phyloP scores from a whole-genome alignment of 768 basidiomycete species.

The Podaxis rugospora region DNA sequence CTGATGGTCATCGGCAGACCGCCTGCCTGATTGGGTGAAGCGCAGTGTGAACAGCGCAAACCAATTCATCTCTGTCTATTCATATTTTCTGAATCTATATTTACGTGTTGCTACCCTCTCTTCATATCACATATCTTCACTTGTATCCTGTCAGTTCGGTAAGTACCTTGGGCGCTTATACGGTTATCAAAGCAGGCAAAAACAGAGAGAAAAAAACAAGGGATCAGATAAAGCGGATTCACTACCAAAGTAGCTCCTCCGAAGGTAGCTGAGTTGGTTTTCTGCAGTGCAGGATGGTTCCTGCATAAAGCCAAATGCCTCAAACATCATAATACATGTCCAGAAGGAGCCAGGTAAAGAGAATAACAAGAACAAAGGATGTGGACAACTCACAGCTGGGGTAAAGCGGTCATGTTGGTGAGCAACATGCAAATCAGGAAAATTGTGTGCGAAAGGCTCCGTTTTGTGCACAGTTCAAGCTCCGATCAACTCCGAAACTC shows the following conservation, averaged over 20 bases:
- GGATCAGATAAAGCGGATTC: constrained; percentile 39
- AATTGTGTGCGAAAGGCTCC: not conserved
- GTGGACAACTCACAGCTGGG: constrained; percentile 23
- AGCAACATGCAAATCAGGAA: not conserved
- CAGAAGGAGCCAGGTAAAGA: constrained; percentile 4
- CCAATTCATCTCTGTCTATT: not conserved
- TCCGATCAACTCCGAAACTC: constrained; percentile 28
- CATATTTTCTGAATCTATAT: not conserved
- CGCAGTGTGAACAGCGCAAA: not conserved
- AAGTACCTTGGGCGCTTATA: not conserved
- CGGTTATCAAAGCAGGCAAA: not conserved
- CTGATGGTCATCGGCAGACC: not conserved
- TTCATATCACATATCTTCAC: not conserved
- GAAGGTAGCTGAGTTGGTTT: constrained; percentile 91
- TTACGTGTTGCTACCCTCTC: not conserved
- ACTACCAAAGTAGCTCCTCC: constrained; percentile 46
- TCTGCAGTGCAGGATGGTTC: constrained; percentile 72
- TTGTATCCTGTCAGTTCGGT: constrained; percentile 4
- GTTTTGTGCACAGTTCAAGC: constrained; percentile 15
- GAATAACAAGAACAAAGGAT: constrained; percentile 3
- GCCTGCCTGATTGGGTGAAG: not conserved
- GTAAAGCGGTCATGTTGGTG: not conserved
- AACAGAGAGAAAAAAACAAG: constrained; percentile 3
- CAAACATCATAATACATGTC: constrained; percentile 63
- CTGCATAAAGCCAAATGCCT: constrained; percentile 92